Base-by-base conservation (phyloP, 805 yeast genomes). In the Starmerella scarabaei region DNA sequence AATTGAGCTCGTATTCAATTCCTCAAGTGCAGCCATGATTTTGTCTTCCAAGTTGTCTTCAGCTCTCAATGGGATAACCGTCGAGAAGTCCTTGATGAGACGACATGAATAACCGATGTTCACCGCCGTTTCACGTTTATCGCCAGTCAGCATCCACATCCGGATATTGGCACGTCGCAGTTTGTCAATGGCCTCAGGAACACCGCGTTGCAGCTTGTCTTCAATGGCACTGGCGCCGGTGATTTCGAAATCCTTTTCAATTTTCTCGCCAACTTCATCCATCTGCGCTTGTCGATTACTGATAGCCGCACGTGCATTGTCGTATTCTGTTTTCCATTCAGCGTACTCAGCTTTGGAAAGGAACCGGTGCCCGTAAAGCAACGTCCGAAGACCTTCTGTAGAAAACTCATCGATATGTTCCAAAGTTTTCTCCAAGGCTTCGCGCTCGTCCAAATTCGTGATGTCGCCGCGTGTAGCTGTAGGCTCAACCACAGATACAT, bases 191-290 rank as follows among this genome's bases (percentile, higher is more conserved):
- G 98, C 85, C 50, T 91, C 98, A 2, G 99, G 97, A 17, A 91
- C 99, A 30, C 96, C 98, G 42, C 88, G 97, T 63, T 91, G 99
- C 35, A 91, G 66, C 56, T 91, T 88, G 59, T 91, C 99, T 59
- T 91, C 99, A 56, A 91, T 91, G 1, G 98, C 99, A 28, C 98
- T 93, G 2, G 97, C 97, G 30, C 99, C 99, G 15, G 91, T 64
- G 30, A 91, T 62, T 45, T 77, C 77, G 49, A 91, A 63, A 45
- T 81, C 79, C 28, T 66, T 70, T 59, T 91, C 99, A 46, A 91
- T 85, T 40, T 75, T 51, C 53, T 70, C 80, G 17, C 96, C 97
- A 3, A 76, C 73, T 21, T 62, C 64, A 47, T 81, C 93, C 32
- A 86, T 73, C 49, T 74, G 66, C 34, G 64, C 60, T 3, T 75